Conservation (phyloP, 1,284 basidiomycete species). For the Papiliotrema nemorosa region DNA sequence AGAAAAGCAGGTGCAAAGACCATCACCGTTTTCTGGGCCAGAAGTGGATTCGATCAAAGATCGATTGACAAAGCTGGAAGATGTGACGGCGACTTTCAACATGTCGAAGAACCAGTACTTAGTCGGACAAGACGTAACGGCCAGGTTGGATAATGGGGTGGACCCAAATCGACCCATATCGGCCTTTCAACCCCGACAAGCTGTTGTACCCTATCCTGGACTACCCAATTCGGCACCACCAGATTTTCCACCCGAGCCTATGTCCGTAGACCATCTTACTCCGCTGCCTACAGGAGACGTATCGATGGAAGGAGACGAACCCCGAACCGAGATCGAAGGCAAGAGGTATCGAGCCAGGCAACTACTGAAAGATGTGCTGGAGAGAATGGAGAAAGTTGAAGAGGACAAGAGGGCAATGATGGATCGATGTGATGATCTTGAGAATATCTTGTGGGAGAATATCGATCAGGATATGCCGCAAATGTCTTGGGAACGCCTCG, state of each 20-base stretch:
- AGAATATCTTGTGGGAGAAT: constrained; percentile 3
- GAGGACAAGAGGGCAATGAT: not conserved
- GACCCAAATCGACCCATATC: too few relatives aligned
- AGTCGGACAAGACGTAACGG: too few relatives aligned
- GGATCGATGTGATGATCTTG: constrained; percentile 11
- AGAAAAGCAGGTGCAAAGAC: too few relatives aligned
- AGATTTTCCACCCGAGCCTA: too few relatives aligned
- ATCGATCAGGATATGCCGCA: not conserved
- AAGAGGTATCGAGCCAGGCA: not conserved
- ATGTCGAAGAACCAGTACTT: too few relatives aligned
- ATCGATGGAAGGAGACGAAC: not conserved
- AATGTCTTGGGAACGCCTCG: not conserved
- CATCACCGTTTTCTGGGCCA: too few relatives aligned
- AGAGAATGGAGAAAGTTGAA: not conserved
- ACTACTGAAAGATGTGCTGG: not conserved
- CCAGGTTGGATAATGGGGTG: too few relatives aligned
- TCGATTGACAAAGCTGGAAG: not conserved
- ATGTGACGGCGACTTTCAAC: too few relatives aligned
- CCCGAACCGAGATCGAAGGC: not conserved
- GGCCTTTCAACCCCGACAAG: not conserved
- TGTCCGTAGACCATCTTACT: too few relatives aligned
- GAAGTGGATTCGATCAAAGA: not conserved
- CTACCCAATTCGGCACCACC: too few relatives aligned
- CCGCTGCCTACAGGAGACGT: too few relatives aligned
- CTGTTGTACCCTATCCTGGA: too few relatives aligned